These are phyloP conservation scores for Populus nigra DNA, from an alignment of 345 rosid species.

Conservation along the genomic window DNA sequence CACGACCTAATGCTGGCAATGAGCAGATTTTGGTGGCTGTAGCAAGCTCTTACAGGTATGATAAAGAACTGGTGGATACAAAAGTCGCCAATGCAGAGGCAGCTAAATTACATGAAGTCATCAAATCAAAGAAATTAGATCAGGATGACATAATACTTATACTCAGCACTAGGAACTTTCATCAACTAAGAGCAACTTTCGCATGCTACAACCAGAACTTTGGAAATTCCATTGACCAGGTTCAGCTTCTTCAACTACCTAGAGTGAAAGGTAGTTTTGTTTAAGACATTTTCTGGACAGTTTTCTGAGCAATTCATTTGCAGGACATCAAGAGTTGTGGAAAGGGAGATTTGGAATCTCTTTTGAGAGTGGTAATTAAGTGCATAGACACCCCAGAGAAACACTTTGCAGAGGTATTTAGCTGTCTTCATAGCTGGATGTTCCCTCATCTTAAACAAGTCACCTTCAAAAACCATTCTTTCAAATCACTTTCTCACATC, in stretches of 20 bases:
- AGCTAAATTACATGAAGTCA: constrained; percentile 53
- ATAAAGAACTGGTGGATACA: constrained; percentile 51
- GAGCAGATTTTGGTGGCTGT: constrained; percentile 62
- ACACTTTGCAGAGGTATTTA: constrained; percentile 75
- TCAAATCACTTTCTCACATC: too few species aligned
- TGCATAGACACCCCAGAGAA: constrained; percentile 72
- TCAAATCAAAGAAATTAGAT: constrained; percentile 52
- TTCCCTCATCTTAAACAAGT: too few species aligned
- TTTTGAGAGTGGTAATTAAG: constrained; percentile 44
- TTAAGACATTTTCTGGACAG: background rate
- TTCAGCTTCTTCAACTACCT: constrained; percentile 23
- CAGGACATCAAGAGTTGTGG: constrained; percentile 65
- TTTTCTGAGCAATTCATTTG: constrained; percentile 5
- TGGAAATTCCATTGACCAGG: constrained; percentile 64
- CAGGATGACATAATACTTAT: constrained; percentile 59
- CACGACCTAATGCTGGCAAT: constrained; percentile 8
- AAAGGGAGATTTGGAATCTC: constrained; percentile 50
- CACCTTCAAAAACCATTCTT: too few species aligned
- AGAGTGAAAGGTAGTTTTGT: background rate
- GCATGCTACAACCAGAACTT: constrained; percentile 47
- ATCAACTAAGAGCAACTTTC: constrained; percentile 75
- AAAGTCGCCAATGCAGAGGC: constrained; percentile 67
- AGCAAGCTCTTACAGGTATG: constrained; percentile 73
- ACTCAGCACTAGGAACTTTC: constrained; percentile 64
- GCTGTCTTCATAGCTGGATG: background rate